These are phyloP conservation scores for Boletales sp. DNA, from an alignment of 768 basidiomycete species.

Conservation along the genomic window DNA sequence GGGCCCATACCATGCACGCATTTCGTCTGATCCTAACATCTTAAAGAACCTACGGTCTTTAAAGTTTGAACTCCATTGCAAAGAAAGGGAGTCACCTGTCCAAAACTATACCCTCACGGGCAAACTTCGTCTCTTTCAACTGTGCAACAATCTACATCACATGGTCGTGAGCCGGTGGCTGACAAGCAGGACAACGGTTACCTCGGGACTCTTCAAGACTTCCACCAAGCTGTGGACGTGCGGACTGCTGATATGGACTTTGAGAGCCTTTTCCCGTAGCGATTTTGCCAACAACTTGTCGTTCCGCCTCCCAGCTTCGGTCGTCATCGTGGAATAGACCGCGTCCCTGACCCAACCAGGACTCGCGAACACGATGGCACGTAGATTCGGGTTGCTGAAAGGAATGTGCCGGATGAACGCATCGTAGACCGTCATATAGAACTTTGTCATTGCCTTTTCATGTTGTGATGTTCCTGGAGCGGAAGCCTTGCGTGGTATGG, in stretches of 20 bases:
- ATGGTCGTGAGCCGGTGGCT: constrained; percentile 1
- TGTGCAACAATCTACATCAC: constrained; percentile 58
- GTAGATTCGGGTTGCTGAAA: constrained; percentile 63
- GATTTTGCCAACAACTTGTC: constrained; percentile 82
- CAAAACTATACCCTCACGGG: constrained; percentile 84
- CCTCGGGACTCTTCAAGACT: constrained; percentile 92
- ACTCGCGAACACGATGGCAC: constrained; percentile 92
- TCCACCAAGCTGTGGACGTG: constrained; percentile 97
- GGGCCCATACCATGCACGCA: constrained; percentile 98
- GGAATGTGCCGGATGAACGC: constrained; percentile 90
- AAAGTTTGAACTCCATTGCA: not conserved
- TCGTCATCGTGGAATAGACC: constrained; percentile 78
- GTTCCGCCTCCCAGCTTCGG: constrained; percentile 72
- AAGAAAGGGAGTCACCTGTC: constrained; percentile 57
- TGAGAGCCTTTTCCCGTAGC: constrained; percentile 78
- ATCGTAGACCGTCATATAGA: constrained; percentile 81
- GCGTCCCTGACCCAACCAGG: constrained; percentile 95
- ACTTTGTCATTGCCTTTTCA: constrained; percentile 85
- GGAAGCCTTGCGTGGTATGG: constrained; percentile 90
- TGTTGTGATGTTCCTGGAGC: constrained; percentile 78
- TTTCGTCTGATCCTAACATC: constrained; percentile 91
- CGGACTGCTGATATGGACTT: constrained; percentile 87
- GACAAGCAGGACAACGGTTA: constrained; percentile 30
- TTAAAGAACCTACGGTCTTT: constrained; percentile 79
- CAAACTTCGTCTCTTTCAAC: constrained; percentile 94